Base-by-base conservation (phyloP, 352 stramenopile genomes). In the Pythium plurisporium region DNA sequence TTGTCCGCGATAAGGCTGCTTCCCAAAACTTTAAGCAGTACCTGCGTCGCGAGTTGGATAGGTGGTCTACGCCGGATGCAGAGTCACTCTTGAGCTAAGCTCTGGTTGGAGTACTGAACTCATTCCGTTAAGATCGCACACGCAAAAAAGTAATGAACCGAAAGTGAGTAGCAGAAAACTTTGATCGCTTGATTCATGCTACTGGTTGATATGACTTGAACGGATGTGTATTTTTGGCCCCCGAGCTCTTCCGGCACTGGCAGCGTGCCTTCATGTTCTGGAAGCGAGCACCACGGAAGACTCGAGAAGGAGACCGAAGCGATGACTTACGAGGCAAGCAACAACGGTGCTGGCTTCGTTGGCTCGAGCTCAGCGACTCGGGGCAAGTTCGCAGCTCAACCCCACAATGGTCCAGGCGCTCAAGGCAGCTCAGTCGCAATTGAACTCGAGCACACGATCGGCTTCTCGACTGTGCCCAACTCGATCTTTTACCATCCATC, bases 391-490 rank as follows among this genome's bases (percentile, higher is more conserved):
- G 19, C 23, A 4, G 1, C 26, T 20, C 55, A 49, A 36, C 55
- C 44, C 3, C 25, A 62, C 31, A 27, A 62, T 5, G 27, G 2
- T 6, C 6, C 20, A 5, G 12, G 19, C 17, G 26, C 29, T 38
- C 50, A 40, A 33, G 4, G 22, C 8, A 27, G 19, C 3, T 29
- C 62, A 1, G 31, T 65, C n/a, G 49, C 66, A 15, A 89, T 97
- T 31, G 91, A 97, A 54, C 70, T 98, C 34, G 89, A 97, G 66
- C 91, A 96, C 68, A 93, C 86, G n/a, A 97, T 98, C 55, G 93
- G 89, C 8, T 93, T 94, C 59, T 92, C 79, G 4, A 73, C 82
- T 4, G 68, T 96, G 22, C 72, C 75, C 9, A 88, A 91, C n/a
- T 77, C 82, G 1, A 72, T 97, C 46, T 79, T 93, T 61, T 96